Conservation (phyloP, 371 early-diverging fungal genomes). For the Neoconidiobolus thromboides region DNA sequence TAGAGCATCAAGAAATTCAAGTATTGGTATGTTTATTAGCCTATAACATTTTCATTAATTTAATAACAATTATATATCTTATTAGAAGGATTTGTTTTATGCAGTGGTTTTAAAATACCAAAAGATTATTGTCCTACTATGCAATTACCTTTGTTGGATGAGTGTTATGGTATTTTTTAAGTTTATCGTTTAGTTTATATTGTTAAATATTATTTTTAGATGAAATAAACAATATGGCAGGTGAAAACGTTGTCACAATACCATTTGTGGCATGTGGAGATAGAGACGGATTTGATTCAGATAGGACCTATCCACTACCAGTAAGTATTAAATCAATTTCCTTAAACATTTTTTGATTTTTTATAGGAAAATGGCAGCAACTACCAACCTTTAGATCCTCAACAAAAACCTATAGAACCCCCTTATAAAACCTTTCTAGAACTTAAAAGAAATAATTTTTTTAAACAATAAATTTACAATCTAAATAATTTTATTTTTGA, state of each 20-base stretch:
- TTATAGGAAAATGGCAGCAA: not conserved
- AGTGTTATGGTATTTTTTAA: conserved; percentile 28
- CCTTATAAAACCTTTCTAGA: conserved; percentile 76
- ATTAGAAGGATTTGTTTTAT: conserved; percentile 82
- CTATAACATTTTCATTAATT: not conserved
- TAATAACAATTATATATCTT: not conserved
- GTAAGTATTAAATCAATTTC: conserved; percentile 10
- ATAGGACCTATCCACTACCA: conserved; percentile 59
- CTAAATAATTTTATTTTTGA: too few species aligned
- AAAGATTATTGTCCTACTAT: conserved; percentile 66
- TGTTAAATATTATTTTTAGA: conserved; percentile 10
- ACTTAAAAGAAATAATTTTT: conserved; percentile 26
- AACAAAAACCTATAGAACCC: conserved; percentile 75
- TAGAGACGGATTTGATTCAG: conserved; percentile 63
- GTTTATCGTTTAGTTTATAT: not conserved
- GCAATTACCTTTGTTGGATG: conserved; percentile 68
- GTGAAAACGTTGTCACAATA: conserved; percentile 56
- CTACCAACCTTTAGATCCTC: conserved; percentile 31
- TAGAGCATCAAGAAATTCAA: conserved; percentile 77
- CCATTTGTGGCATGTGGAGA: conserved; percentile 90
- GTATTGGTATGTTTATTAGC: conserved; percentile 34
- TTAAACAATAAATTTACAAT: not conserved
- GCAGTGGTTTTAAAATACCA: conserved; percentile 73
- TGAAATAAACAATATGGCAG: conserved; percentile 35
- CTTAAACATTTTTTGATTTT: not conserved